These are phyloP conservation scores for Lentinus tigrinus DNA, from an alignment of 768 basidiomycete genomes.

Conservation along the genomic window DNA sequence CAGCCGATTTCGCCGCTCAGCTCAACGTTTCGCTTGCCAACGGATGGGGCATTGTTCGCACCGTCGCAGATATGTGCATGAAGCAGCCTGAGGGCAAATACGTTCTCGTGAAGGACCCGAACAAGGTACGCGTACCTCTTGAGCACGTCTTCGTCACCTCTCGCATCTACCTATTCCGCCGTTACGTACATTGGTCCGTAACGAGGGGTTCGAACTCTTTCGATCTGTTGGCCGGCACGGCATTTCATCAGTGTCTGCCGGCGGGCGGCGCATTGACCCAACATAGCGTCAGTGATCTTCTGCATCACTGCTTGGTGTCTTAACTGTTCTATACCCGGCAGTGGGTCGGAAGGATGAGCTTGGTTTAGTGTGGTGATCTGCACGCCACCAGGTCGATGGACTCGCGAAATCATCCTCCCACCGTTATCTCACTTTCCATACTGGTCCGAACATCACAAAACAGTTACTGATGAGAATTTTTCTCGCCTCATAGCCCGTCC, in stretches of 20 bases:
- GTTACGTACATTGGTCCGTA: not conserved
- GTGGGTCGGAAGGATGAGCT: not conserved
- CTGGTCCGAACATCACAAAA: constrained; percentile 18
- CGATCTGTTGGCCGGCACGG: constrained; percentile 4
- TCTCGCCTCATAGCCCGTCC: constrained; percentile 66
- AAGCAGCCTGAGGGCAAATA: constrained; percentile 99
- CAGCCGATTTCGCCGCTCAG: constrained; percentile 90
- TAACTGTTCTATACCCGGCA: constrained; percentile 3
- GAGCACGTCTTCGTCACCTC: not conserved
- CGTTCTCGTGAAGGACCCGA: constrained; percentile 95
- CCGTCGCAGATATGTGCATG: constrained; percentile 90
- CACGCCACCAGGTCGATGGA: not conserved
- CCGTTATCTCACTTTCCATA: constrained; percentile 1
- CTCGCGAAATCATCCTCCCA: constrained; percentile 5
- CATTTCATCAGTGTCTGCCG: constrained; percentile 11
- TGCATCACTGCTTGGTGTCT: constrained; percentile 11
- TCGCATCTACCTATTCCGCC: not conserved
- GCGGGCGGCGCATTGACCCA: not conserved
- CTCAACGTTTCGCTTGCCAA: constrained; percentile 94
- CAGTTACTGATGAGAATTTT: not conserved
- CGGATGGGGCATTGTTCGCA: constrained; percentile 98
- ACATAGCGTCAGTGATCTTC: not conserved
- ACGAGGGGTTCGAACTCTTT: not conserved
- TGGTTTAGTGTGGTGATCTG: constrained; percentile 6
- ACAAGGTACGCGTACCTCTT: constrained; percentile 62